Evolutionary conservation across 306 rosid species (phyloP), one percentile per base, ranked within the genome.

Genomic region (Malus asiatica): DNA sequence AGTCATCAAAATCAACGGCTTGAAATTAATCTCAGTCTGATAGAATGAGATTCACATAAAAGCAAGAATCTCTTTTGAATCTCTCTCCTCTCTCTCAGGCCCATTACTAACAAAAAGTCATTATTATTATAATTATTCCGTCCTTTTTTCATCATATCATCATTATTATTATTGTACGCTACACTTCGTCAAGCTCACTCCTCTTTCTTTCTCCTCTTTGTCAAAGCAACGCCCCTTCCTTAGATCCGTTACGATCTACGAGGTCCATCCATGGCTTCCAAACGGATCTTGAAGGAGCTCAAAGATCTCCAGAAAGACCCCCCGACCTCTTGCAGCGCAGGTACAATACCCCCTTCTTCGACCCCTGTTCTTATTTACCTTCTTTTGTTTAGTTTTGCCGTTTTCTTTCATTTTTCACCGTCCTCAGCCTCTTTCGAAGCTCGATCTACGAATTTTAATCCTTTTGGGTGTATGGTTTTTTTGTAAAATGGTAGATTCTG

Each of bases 291-390:
- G 82, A 90, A 92, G 88, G 97, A 92, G 88, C 92, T 92, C 73
- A 92, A 92, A 79, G 93, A 92, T 85, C 90, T 88, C 82, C 96
- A 92, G 85, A 88, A 92, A 85, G 93, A 92, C 70, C 97, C 96
- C 45, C 96, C 93, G 45, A 90, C 97, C 77, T 92, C 97, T 6
- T 87, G 96, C 87, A 92, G 93, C 72, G 93, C 96, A 13, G 97
- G 97, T 92, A 79, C 67, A 22, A 11, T 78, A 60, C 62, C 68
- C 66, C 76, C 30, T 8, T 68, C 22, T 4, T 51, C 74, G 33
- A 29, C 13, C 48, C 25, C 1, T 60, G 25, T 68, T 77, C 23
- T 71, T 52, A 9, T 4, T 20, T 40, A 3, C 72, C 18, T 48
- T 7, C 14, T 6, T 12, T 3, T 15, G 27, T 55, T 55, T 70